Conservation (phyloP, 1,139 yeast species). For the Lizanozyma gosingica region DNA sequence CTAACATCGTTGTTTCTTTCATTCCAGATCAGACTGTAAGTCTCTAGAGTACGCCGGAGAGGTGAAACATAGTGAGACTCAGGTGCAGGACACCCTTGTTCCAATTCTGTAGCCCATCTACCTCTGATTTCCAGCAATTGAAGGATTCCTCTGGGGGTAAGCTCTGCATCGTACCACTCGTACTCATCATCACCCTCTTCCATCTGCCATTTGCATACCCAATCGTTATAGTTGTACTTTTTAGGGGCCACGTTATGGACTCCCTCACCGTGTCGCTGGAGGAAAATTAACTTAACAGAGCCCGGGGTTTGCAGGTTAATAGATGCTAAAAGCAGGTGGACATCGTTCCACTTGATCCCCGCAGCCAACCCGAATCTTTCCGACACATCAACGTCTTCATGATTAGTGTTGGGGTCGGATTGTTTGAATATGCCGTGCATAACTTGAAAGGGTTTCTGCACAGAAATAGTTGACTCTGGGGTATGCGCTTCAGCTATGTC, state of each 20-base stretch:
- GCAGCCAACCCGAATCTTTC: conserved; percentile 6
- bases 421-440: conserved; percentile 6
- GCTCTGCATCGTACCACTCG: conserved; percentile 28
- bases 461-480: background rate
- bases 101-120: conserved; percentile 9
- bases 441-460: background rate
- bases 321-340: conserved; percentile 5
- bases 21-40: conserved; percentile 23
- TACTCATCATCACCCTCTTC: conserved; percentile 19
- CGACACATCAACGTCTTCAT: conserved; percentile 5
- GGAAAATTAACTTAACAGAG: conserved; percentile 17
- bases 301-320: background rate
- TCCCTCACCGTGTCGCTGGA: conserved; percentile 33
- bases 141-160: conserved; percentile 18
- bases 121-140: conserved; percentile 14
- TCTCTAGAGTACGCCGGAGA: conserved; percentile 25
- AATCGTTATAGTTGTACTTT: conserved; percentile 10
- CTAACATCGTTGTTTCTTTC: conserved; percentile 2
- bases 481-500: conserved; percentile 1
- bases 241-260: conserved; percentile 24
- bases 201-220: conserved; percentile 24
- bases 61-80: conserved; percentile 26
- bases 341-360: conserved; percentile 7
- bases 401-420: conserved; percentile 6
- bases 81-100: conserved; percentile 19